Evolutionary conservation across 768 basidiomycete species (phyloP), one percentile per base, ranked within the genome.

Genomic region (Naganishia onofrii): DNA sequence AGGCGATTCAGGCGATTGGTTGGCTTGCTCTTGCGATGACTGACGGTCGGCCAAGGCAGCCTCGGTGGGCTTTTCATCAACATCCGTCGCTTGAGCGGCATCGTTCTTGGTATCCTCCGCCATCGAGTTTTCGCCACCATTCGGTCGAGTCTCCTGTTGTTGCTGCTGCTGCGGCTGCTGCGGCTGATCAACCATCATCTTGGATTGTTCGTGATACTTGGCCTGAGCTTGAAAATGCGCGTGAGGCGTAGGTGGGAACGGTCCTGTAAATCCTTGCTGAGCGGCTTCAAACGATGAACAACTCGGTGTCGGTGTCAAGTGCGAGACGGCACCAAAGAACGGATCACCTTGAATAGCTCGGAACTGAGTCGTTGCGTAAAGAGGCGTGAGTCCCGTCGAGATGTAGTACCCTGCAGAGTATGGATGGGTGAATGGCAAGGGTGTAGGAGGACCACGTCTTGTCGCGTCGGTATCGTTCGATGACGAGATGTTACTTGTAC

Each of bases 401-500:
- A 63, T 63, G 60, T 63, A 63, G 60, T 63, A 63, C 19, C 60
- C 60, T 42, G 60, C 60, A 28, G 60, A 63, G 26, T 63, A 63
- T 3, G 60, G 60, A 63, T 63, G 60, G 26, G 60, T 63, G 38
- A 63, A 63, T 15, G 60, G 60, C n/a, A 63, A 36, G 13, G 60
- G 60, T n/a, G 60, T 63, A 26, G 60, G 60, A 13, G 60, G 60
- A 63, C 38, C 60, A 10, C 60, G 60, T 42, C 60, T 34, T 44
- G 60, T 26, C 23, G 38, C 60, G 23, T 26, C 38, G n/a, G 29
- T n/a, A 21, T 38, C 36, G 48, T 51, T 42, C 48, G 21, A 21
- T 3, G 7, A 23, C 15, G 42, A 42, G 42, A 10, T 51, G 23
- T 51, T 51, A 51, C 48, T 51, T 51, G 48, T 51, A 51, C 28